A percentile compares a stretch with the other conserved stretches of the same genome.
phyloP scores from a whole-genome alignment of 2,329 filamentous ascomycete species.

The Pestalotiopsis sp. region DNA sequence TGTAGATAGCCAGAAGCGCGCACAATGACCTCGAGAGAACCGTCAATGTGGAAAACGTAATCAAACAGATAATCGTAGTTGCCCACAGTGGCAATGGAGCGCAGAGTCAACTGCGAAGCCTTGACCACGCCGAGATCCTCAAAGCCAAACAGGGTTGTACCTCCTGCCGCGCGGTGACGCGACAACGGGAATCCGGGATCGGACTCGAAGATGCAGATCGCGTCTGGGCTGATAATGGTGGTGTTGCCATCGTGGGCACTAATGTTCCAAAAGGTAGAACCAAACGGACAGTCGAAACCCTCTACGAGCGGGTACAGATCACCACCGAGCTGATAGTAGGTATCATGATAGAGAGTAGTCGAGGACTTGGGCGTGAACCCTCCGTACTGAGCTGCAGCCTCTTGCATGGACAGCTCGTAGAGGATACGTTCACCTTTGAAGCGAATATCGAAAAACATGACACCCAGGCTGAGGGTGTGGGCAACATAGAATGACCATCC shows the following conservation, averaged over 20 bases:
- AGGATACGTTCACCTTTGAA: constrained; percentile 53
- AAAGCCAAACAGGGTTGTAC: constrained; percentile 24
- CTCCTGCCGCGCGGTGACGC: constrained; percentile 27
- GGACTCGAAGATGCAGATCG: constrained; percentile 42
- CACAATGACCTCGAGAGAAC: constrained; percentile 39
- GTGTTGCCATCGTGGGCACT: constrained; percentile 32
- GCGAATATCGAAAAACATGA: constrained; percentile 51
- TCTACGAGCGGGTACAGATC: constrained; percentile 39
- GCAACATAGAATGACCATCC: constrained; percentile 55
- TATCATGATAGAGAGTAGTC: constrained; percentile 45
- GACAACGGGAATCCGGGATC: constrained; percentile 38
- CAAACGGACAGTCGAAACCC: constrained; percentile 44
- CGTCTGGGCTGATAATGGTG: constrained; percentile 31
- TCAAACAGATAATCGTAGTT: constrained; percentile 45
- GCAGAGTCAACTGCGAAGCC: constrained; percentile 30
- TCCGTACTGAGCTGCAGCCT: constrained; percentile 55
- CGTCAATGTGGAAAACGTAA: constrained; percentile 34
- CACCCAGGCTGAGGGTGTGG: constrained; percentile 44
- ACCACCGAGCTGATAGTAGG: constrained; percentile 38
- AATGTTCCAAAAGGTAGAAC: constrained; percentile 38
- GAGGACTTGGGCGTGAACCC: constrained; percentile 47
- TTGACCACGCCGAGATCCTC: constrained; percentile 6
- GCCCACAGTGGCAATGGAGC: constrained; percentile 41
- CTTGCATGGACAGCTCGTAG: constrained; percentile 55
- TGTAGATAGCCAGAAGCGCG: constrained; percentile 41